Percentiles rank a stretch among this genome's conserved stretches.
Evolutionary conservation across 495 filamentous ascomycete species (phyloP).

Genomic region (Ascodesmis nigricans): DNA sequence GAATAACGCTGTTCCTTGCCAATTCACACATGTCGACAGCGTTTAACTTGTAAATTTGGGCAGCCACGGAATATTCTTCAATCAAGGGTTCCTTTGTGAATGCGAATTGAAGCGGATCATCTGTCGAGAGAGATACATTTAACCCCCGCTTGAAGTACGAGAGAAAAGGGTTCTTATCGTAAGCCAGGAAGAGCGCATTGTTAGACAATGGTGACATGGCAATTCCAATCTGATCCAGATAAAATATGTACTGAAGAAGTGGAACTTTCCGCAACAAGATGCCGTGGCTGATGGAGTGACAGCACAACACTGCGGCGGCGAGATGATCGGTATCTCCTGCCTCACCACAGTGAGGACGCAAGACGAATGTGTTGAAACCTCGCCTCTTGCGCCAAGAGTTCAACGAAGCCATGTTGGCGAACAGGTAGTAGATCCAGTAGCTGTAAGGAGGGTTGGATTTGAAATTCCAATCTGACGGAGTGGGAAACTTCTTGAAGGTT

Average conservation of each 20-base stretch:
- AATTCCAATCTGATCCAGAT: conserved; percentile 91
- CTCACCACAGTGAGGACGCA: conserved; percentile 90
- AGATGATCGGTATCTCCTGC: conserved; percentile 93
- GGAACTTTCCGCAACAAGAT: conserved; percentile 85
- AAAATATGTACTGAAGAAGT: conserved; percentile 88
- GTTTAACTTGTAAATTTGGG: conserved; percentile 93
- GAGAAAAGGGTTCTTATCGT: conserved; percentile 88
- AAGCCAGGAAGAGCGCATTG: conserved; percentile 89
- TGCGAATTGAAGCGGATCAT: conserved; percentile 92
- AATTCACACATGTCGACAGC: conserved; percentile 98
- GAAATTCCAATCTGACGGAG: conserved; percentile 66
- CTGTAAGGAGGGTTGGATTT: conserved; percentile 95
- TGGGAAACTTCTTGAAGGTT: conserved; percentile 78
- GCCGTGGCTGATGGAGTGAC: conserved; percentile 93
- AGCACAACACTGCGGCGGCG: conserved; percentile 75
- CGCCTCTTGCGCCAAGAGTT: conserved; percentile 77
- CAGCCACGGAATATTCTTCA: conserved; percentile 92
- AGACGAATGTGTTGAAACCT: conserved; percentile 85
- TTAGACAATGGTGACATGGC: conserved; percentile 98
- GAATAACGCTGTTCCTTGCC: conserved; percentile 80
- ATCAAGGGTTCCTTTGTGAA: conserved; percentile 97
- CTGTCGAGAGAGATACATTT: conserved; percentile 88
- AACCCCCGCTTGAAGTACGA: conserved; percentile 85
- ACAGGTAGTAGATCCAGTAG: conserved; percentile 97
- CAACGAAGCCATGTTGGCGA: conserved; percentile 77